Base-by-base conservation (phyloP, 441 rosid species). In the Kokia cookei region DNA sequence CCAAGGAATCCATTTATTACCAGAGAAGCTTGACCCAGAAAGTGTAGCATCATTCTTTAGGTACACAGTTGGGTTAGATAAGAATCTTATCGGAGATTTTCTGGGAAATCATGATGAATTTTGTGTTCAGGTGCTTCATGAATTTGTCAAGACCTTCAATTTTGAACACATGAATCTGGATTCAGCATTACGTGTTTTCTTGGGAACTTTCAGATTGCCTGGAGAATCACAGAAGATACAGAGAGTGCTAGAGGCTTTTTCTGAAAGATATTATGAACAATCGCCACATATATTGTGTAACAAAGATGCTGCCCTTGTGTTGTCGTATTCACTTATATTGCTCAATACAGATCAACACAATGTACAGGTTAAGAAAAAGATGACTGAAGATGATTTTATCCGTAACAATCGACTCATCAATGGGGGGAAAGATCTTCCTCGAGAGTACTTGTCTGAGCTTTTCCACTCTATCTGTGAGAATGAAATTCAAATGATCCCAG, bases 161-260 rank as follows among this genome's bases (percentile, higher is more conserved):
- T 96, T 96, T 80, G 86, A 76, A 65, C 93, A 82, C 78, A 93
- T 96, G 98, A 91, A 76, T 82, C 77, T 96, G 53, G 99, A 92
- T 84, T 86, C 87, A 54, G 99, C 99, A 3, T 82, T 96, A 82
- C 90, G 98, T 51, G 84, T 96, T 65, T 96, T 96, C 76, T 79
- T 92, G 78, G 99, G 93, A 78, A 93, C 98, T 58, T 93, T 92
- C 81, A 89, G 92, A 75, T 83, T 96, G 77, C 97, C 99, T 69
- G 99, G 99, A 17, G 99, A 96, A 82, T 87, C 98, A 29, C 99
- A 96, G 86, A 96, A 96, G 85, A 93, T 96, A 80, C 94, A 93
- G 74, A 87, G 97, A 84, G 97, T 92, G 77, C 96, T 96, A 27
- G 99, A 91, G 84, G 99, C 99, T 24, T 96, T 96, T 84, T 86